phyloP scores from a whole-genome alignment of 495 filamentous ascomycete genomes.

The Daldinia loculata region DNA sequence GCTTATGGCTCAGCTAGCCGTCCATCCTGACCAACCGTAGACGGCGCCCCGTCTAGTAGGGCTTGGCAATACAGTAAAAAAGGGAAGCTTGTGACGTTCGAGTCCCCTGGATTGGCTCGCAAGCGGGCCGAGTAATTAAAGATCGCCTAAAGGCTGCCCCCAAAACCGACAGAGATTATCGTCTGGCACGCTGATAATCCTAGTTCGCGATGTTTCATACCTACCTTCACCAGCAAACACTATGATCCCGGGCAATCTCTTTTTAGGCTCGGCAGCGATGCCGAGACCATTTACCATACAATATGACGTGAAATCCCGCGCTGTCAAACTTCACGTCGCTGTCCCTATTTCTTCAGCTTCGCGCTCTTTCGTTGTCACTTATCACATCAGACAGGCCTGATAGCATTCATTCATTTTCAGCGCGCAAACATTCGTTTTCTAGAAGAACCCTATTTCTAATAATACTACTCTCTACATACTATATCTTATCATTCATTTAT shows the following conservation, averaged over 20 bases:
- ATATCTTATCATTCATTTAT: background rate
- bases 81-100: slow-evolving; percentile 45
- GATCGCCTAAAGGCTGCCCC: slow-evolving; percentile 28
- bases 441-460: slow-evolving; percentile 5
- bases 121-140: slow-evolving; percentile 36
- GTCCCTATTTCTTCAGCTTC: slow-evolving; percentile 26
- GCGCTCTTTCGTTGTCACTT: slow-evolving; percentile 30
- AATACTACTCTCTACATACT: background rate
- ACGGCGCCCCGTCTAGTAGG: slow-evolving; percentile 13
- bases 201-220: slow-evolving; percentile 42
- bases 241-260: slow-evolving; percentile 43
- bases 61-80: slow-evolving; percentile 39
- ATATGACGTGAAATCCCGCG: slow-evolving; percentile 21
- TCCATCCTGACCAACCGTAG: slow-evolving; percentile 31
- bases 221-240: slow-evolving; percentile 19
- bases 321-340: slow-evolving; percentile 8
- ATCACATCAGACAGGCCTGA: slow-evolving; percentile 6
- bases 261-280: slow-evolving; percentile 13
- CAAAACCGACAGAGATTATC: slow-evolving; percentile 41
- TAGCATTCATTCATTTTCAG: slow-evolving; percentile 24
- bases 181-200: slow-evolving; percentile 29
- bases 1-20: slow-evolving; percentile 19
- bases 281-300: slow-evolving; percentile 34
- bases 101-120: slow-evolving; percentile 27
- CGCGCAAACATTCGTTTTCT: slow-evolving; percentile 14